These are phyloP conservation scores for Mycena galopus DNA, from an alignment of 768 basidiomycete species.

Conservation along the genomic window DNA sequence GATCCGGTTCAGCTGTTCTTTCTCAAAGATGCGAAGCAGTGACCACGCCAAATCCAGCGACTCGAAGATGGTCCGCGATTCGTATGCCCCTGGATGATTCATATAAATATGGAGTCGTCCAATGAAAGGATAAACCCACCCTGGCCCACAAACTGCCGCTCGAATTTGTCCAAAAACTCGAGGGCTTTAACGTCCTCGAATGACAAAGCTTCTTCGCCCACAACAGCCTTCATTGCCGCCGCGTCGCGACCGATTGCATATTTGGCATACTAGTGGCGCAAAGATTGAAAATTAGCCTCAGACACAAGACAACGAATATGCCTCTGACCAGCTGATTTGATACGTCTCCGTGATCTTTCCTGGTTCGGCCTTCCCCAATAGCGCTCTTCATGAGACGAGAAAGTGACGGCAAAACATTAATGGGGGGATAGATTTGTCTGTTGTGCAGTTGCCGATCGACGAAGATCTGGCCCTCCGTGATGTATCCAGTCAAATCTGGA, in stretches of 20 bases:
- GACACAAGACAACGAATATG: conserved; percentile 33
- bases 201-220: conserved; percentile 97
- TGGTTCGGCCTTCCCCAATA: conserved; percentile 96
- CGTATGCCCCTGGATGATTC: conserved; percentile 80
- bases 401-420: conserved; percentile 98
- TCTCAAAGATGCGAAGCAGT: conserved; percentile 97
- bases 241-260: conserved; percentile 98
- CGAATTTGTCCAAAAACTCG: conserved; percentile 98
- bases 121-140: conserved; percentile 61
- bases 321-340: conserved; percentile 93
- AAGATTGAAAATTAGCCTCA: conserved; percentile 41
- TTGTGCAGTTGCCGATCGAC: conserved; percentile 98
- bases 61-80: conserved; percentile 96
- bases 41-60: conserved; percentile 98
- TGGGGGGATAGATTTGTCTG: conserved; percentile 97
- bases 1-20: conserved; percentile 98
- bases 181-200: conserved; percentile 96
- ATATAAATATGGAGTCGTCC: background rate
- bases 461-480: conserved; percentile 99
- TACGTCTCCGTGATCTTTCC: conserved; percentile 99
- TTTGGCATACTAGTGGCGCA: conserved; percentile 85
- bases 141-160: conserved; percentile 97
- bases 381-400: conserved; percentile 99
- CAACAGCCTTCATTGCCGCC: conserved; percentile 98
- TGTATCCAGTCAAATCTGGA: conserved; percentile 99